Percentiles rank a stretch among this genome's conserved stretches.
Conservation (phyloP, 805 yeast genomes). For the Candida sithepensis region DNA sequence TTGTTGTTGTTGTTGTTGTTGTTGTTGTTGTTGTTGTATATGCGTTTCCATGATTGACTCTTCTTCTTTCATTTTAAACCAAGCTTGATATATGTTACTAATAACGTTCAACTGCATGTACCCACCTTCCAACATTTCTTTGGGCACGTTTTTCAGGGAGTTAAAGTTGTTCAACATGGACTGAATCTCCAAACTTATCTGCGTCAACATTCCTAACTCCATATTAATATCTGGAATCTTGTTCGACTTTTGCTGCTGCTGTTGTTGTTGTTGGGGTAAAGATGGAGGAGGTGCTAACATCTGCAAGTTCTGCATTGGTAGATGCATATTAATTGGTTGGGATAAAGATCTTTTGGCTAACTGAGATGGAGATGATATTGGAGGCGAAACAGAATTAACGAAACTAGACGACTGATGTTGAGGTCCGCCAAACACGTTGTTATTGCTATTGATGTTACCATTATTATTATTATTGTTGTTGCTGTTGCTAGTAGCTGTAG, state of each 20-base stretch:
- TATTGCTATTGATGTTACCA: neutral
- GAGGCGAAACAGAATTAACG: neutral
- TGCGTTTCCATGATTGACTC: conserved; percentile 7
- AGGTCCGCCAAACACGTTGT: neutral
- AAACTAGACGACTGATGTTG: neutral
- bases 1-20: conserved; percentile 1
- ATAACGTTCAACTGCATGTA: conserved; percentile 13
- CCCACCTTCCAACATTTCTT: conserved; percentile 18
- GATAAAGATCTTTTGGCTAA: conserved; percentile 6
- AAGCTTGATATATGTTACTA: conserved; percentile 13
- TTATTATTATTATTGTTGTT: too few relatives aligned
- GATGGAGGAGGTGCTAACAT: neutral
- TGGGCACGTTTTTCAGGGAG: conserved; percentile 12
- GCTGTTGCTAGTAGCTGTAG: too few relatives aligned
- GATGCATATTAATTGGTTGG: conserved; percentile 4
- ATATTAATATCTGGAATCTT: conserved; percentile 5
- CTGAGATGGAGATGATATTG: neutral
- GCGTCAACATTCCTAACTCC: conserved; percentile 13
- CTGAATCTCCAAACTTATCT: conserved; percentile 19
- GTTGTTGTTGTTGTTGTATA: neutral
- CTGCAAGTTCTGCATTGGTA: neutral
- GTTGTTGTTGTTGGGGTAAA: neutral
- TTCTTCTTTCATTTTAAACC: conserved; percentile 14
- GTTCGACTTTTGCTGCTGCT: neutral
- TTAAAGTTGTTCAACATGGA: conserved; percentile 10